Conservation (phyloP, 495 filamentous ascomycete genomes). For the Lasiosphaeria hispida region DNA sequence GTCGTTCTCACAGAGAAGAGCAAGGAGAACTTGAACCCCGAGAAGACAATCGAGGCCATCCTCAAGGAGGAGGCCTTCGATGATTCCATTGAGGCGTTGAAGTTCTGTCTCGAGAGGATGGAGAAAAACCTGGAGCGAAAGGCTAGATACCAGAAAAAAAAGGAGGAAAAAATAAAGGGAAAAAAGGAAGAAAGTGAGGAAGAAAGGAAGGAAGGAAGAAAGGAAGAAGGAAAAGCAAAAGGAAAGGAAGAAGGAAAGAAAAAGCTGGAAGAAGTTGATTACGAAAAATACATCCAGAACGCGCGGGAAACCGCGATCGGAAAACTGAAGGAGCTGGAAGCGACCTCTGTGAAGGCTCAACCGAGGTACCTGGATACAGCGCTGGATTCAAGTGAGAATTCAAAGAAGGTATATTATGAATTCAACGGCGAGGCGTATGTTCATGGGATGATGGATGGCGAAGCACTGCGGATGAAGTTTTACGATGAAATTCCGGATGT, state of each 20-base stretch:
- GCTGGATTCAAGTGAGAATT: background rate
- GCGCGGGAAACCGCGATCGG: too few relatives aligned
- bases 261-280: background rate
- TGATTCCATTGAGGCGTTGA: background rate
- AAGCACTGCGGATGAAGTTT: conserved; percentile 26
- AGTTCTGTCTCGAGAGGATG: background rate
- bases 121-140: too few relatives aligned
- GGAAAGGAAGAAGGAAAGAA: background rate
- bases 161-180: background rate
- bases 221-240: background rate
- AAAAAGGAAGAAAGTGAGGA: background rate
- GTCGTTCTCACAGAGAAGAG: too few relatives aligned
- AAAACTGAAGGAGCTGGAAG: too few relatives aligned
- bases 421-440: conserved; percentile 36
- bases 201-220: background rate
- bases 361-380: background rate
- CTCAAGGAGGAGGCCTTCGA: background rate
- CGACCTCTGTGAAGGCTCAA: too few relatives aligned
- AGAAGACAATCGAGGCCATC: background rate
- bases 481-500: conserved; percentile 3
- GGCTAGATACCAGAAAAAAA: background rate
- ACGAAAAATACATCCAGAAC: background rate
- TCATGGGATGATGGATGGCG: conserved; percentile 41
- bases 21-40: too few relatives aligned
- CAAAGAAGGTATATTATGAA: conserved; percentile 9